Base-by-base conservation (phyloP, 768 basidiomycete genomes). In the Fomitopsis serialis region DNA sequence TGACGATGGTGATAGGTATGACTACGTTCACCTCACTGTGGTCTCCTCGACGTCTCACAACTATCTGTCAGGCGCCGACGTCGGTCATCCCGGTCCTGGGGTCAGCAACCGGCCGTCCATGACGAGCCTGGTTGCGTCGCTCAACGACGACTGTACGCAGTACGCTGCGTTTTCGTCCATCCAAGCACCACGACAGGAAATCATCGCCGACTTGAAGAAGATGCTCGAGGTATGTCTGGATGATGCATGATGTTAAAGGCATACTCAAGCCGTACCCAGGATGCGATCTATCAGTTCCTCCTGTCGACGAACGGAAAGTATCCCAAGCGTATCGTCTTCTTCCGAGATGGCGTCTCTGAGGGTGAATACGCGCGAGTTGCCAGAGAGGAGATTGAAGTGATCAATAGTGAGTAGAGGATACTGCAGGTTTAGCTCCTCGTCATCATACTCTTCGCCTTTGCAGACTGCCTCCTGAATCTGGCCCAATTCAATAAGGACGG, bases 61-160 rank as follows among this genome's bases (percentile, higher is more conserved):
- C 19, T 40, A 4, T 27, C 2, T 22, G 0, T 3, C 7, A 73
- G 72, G 71, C 34, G 70, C 70, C 1, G 72, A 74, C 53, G 68
- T 88, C 0, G 75, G 79, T 7, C 87, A 90, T 55, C 82, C 87
- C 0, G 75, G 76, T 0, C 79, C 85, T 13, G 82, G 84, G 0
- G 58, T 74, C 0, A 58, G 66, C 0, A 66, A 72, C 32, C 80
- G 72, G 8, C 78, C 88, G 0, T 88, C 87, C 0, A 70, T 86
- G 0, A 73, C 85, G 0, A 74, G 78, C 1, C 60, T 88, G 0
- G 87, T 89, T 0, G 79, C 73, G 1, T 87, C 85, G 0, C 68
- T 70, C 23, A 82, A 88, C 49, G 13, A 0, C 0, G 52, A 64
- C 0, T 79, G 74, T 0, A 74, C 74, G 17, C 70, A 68, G 11